These are phyloP conservation scores for Pistacia integerrima DNA, from an alignment of 345 rosid species.

Conservation along the genomic window DNA sequence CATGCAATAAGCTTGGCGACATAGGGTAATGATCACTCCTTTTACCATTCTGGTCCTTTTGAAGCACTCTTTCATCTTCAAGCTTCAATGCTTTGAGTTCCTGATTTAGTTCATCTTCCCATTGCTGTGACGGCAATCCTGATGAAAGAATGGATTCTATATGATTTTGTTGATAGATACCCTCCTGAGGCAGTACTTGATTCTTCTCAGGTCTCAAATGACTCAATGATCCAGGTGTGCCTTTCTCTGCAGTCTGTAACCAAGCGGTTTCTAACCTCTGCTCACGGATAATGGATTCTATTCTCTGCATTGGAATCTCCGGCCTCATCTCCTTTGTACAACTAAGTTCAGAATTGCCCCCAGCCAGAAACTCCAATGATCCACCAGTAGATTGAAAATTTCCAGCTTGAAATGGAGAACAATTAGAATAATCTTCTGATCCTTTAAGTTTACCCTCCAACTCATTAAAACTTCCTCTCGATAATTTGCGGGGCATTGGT, in stretches of 20 bases:
- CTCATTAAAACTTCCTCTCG: constrained; percentile 43
- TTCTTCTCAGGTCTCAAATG: constrained; percentile 82
- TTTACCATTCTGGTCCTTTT: constrained; percentile 55
- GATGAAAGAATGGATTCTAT: constrained; percentile 50
- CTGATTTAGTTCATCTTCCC: constrained; percentile 70
- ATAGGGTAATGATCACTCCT: constrained; percentile 56
- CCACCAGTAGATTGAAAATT: constrained; percentile 32
- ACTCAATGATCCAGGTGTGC: constrained; percentile 63
- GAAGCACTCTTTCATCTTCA: constrained; percentile 48
- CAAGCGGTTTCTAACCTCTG: constrained; percentile 96
- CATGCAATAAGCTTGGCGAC: constrained; percentile 89
- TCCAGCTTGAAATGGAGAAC: constrained; percentile 26
- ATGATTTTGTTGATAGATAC: constrained; percentile 46
- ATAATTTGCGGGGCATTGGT: constrained; percentile 39
- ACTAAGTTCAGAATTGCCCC: constrained; percentile 35
- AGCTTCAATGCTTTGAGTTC: constrained; percentile 72
- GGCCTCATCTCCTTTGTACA: constrained; percentile 44
- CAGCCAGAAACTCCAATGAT: constrained; percentile 40
- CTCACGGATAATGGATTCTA: constrained; percentile 93
- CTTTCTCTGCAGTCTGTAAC: constrained; percentile 92
- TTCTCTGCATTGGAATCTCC: constrained; percentile 79
- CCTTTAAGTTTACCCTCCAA: constrained; percentile 41
- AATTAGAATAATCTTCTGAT: constrained; percentile 31
- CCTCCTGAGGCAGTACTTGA: constrained; percentile 88
- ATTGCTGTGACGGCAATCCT: constrained; percentile 55